Base-by-base conservation (phyloP, 139 green algal genomes). In the Ettlia oleoabundans region DNA sequence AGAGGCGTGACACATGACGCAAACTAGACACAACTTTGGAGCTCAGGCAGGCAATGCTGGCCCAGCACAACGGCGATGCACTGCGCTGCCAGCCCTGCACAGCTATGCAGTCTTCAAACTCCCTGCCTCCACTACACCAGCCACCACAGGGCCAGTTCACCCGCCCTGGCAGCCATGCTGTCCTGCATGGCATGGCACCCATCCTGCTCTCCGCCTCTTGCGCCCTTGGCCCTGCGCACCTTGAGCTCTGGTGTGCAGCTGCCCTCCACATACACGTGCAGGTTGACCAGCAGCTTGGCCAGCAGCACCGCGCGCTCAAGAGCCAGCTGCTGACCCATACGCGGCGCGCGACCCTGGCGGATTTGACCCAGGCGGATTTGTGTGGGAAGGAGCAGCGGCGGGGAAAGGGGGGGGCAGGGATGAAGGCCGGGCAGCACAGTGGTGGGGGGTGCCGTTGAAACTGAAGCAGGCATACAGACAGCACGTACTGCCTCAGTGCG, bases 231-330 rank as follows among this genome's bases (percentile, higher is more conserved):
- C n/a, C n/a, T n/a, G n/a, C 70, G 0, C 40, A 71, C 75, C 75
- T 81, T 81, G 58, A 81, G 58, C 28, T 81, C 58, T 3, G 62
- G 58, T 28, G 19, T 61, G 75, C 75, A 81, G 21, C 15, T 42
- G 5, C 75, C 77, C 63, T 82, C 77, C 33, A 66, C 77, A 22
- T 67, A 75, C 30, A 65, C 83, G 24, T 89, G 76, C 35, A 89
- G 85, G 81, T 89, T 89, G 28, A 70, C 86, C 28, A 89, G 26
- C 42, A 89, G 52, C 41, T 88, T 88, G 81, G 65, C 62, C 33
- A 89, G 76, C 43, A 88, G 83, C 55, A 86, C 42, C 1, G 55
- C 81, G 0, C 83, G 66, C 74, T 89, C 86, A 35, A 89, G 71
- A 26, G 58, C 55, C 43, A 86, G 51, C 30, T 78, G 80, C 40